phyloP scores from a whole-genome alignment of 441 rosid genomes.

The Populus trichocarpa region DNA sequence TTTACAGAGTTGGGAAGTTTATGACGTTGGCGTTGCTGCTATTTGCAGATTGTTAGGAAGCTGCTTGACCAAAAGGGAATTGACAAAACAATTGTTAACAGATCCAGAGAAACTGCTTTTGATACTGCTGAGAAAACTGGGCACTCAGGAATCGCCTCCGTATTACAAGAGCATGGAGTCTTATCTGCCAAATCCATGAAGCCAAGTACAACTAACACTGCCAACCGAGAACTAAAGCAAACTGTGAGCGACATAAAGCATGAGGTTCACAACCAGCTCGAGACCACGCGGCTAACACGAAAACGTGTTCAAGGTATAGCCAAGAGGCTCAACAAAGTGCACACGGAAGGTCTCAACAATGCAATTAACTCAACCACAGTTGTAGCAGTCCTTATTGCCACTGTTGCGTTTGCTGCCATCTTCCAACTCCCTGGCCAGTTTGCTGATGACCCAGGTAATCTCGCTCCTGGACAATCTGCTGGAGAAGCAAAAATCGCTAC shows the following conservation, averaged over 20 bases:
- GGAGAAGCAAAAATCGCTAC: constrained; percentile 75
- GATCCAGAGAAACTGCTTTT: constrained; percentile 67
- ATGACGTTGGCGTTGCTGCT: not conserved
- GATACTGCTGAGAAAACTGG: constrained; percentile 88
- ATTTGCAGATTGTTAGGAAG: constrained; percentile 64
- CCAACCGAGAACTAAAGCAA: constrained; percentile 62
- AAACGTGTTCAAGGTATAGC: constrained; percentile 81
- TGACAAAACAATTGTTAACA: constrained; percentile 53
- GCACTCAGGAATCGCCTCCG: constrained; percentile 43
- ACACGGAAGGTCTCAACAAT: constrained; percentile 84
- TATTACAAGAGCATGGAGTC: constrained; percentile 54
- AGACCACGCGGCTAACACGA: constrained; percentile 69
- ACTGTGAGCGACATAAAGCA: constrained; percentile 94
- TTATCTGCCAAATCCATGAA: constrained; percentile 54
- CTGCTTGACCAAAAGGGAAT: constrained; percentile 48
- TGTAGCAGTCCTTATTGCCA: constrained; percentile 92
- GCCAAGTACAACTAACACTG: constrained; percentile 33
- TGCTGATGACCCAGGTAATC: constrained; percentile 40
- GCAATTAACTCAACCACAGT: constrained; percentile 90
- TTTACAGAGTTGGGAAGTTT: not conserved
- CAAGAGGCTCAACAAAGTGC: constrained; percentile 78
- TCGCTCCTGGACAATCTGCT: constrained; percentile 36
- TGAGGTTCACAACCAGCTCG: constrained; percentile 82
- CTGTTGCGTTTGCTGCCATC: constrained; percentile 94
- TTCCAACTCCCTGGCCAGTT: constrained; percentile 78